Evolutionary conservation across 1,284 basidiomycete species (phyloP).

Genomic region (Meripilus lineatus): DNA sequence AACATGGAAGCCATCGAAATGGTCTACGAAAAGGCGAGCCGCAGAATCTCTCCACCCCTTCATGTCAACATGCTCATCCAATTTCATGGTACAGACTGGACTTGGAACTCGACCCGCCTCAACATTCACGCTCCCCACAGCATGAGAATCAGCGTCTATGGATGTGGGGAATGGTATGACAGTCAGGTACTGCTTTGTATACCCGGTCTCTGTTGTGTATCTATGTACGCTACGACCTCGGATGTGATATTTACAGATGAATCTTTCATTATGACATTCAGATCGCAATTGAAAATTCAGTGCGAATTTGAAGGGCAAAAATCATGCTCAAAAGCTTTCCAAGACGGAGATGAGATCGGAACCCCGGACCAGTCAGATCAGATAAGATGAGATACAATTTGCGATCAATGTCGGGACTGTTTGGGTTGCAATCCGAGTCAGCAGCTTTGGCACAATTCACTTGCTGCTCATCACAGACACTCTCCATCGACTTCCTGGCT

Average conservation of each 20-base stretch:
- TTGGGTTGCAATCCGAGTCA: too few relatives aligned
- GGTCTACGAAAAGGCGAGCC: constrained; percentile 12
- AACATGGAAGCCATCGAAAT: constrained; percentile 14
- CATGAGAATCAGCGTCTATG: too few relatives aligned
- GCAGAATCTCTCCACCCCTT: constrained; percentile 8
- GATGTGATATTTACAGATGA: background rate
- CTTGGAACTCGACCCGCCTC: constrained; percentile 1
- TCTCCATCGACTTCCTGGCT: too few relatives aligned
- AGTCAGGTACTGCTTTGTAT: background rate
- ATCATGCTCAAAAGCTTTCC: too few relatives aligned
- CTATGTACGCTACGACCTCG: background rate
- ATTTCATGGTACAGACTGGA: background rate
- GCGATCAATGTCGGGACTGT: too few relatives aligned
- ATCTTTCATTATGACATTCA: background rate
- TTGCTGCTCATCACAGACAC: too few relatives aligned
- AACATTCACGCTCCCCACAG: constrained; percentile 1
- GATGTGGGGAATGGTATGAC: too few relatives aligned
- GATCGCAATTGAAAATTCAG: background rate
- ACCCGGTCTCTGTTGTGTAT: background rate
- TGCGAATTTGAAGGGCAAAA: background rate
- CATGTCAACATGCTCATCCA: background rate
- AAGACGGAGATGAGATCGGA: too few relatives aligned
- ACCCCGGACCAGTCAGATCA: too few relatives aligned
- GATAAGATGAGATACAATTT: too few relatives aligned
- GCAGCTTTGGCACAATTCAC: too few relatives aligned